Percentiles rank a stretch among this genome's conserved stretches.
Evolutionary conservation across 768 basidiomycete species (phyloP).

Genomic region (Suillus alpinus): DNA sequence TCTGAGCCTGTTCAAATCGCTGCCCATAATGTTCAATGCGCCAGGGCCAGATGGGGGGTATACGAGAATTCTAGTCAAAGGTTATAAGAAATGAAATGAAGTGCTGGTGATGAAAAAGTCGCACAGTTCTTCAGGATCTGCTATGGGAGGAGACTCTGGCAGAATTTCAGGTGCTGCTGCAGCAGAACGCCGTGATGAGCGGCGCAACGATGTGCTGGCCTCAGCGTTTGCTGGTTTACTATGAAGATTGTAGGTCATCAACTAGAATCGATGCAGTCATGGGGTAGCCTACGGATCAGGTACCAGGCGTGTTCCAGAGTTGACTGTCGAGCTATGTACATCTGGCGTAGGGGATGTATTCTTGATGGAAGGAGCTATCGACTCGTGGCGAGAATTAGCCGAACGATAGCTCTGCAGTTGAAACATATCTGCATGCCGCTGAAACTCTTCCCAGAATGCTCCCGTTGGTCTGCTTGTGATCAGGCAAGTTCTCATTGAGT

Average conservation of each 20-base stretch:
- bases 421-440: slow-evolving; percentile 13
- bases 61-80: slow-evolving; percentile 56
- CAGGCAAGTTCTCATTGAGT: background rate
- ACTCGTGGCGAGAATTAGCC: background rate
- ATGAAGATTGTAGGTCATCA: slow-evolving; percentile 3
- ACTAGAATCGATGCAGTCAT: background rate
- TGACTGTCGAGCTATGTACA: slow-evolving; percentile 16
- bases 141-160: slow-evolving; percentile 16
- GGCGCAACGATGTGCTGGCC: slow-evolving; percentile 20
- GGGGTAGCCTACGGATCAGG: slow-evolving; percentile 16
- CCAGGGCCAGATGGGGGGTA: slow-evolving; percentile 72
- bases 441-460: slow-evolving; percentile 18
- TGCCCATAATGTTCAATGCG: slow-evolving; percentile 77
- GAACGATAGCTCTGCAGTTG: slow-evolving; percentile 13
- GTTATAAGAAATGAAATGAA: slow-evolving; percentile 6
- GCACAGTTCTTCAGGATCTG: slow-evolving; percentile 67
- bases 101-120: slow-evolving; percentile 15
- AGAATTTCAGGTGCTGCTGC: slow-evolving; percentile 32
- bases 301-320: slow-evolving; percentile 6
- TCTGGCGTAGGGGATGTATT: slow-evolving; percentile 9
- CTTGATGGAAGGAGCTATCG: background rate
- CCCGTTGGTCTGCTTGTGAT: slow-evolving; percentile 12
- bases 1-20: slow-evolving; percentile 70
- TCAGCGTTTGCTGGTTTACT: slow-evolving; percentile 14
- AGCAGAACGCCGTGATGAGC: slow-evolving; percentile 36